phyloP scores from a whole-genome alignment of 192 early-diverging fungal genomes.

The Oehlia diaphana region DNA sequence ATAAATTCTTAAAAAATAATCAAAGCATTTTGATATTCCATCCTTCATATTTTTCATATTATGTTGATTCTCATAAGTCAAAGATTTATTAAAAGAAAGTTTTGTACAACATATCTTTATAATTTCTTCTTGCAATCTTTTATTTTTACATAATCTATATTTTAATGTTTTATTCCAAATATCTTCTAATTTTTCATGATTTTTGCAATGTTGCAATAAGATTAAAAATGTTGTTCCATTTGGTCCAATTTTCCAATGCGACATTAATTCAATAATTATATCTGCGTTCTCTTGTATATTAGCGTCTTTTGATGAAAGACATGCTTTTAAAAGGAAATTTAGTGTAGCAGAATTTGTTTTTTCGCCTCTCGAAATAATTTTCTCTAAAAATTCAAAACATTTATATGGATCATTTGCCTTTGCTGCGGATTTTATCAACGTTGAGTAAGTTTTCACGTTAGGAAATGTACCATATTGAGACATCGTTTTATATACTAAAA shows the following conservation, averaged over 20 bases:
- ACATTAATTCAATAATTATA: slow-evolving; percentile 1
- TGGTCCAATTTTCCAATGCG: slow-evolving; percentile 2
- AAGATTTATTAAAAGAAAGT: not conserved
- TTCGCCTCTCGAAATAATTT: not conserved
- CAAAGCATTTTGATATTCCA: slow-evolving; percentile 19
- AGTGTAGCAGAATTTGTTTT: not conserved
- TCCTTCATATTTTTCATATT: not conserved
- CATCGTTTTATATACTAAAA: slow-evolving; percentile 14
- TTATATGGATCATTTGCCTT: not conserved
- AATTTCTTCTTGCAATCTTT: slow-evolving; percentile 3
- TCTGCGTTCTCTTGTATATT: not conserved
- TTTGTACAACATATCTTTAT: slow-evolving; percentile 7
- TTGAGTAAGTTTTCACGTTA: slow-evolving; percentile 4
- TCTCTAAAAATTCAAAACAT: slow-evolving; percentile 9
- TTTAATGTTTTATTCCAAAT: slow-evolving; percentile 13
- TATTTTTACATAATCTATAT: not conserved
- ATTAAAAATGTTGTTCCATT: slow-evolving; percentile 17
- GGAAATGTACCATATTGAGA: not conserved
- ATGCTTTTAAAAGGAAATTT: slow-evolving; percentile 5
- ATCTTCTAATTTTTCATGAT: not conserved
- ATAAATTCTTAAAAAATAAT: slow-evolving; percentile 20
- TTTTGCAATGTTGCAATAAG: slow-evolving; percentile 16
- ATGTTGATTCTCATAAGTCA: not conserved
- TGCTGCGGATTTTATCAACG: slow-evolving; percentile 2
- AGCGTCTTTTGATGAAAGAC: not conserved